phyloP scores from a whole-genome alignment of 352 stramenopile species.

The Thraustochytrium striatum region DNA sequence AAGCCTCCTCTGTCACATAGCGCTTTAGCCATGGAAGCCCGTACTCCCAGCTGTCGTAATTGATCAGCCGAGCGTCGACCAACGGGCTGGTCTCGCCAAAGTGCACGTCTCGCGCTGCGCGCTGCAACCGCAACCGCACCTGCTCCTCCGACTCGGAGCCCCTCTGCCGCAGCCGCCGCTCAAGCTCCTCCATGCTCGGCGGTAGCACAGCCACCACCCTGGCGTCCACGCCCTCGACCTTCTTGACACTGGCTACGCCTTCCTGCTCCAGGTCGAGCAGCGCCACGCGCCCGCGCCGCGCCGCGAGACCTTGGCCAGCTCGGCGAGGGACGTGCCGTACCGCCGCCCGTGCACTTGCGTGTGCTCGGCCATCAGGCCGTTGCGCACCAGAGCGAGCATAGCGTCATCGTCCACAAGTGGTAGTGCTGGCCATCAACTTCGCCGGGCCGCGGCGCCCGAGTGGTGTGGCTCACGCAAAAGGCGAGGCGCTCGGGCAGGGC shows the following conservation, averaged over 20 bases:
- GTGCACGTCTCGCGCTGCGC: slow-evolving; percentile 69
- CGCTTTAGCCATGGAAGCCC: no score
- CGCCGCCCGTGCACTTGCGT: slow-evolving; percentile 80
- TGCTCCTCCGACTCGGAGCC: slow-evolving; percentile 80
- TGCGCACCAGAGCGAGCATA: slow-evolving; percentile 69
- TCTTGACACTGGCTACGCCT: slow-evolving; percentile 64
- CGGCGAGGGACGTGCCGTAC: slow-evolving; percentile 73
- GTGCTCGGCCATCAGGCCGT: slow-evolving; percentile 75
- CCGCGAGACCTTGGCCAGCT: slow-evolving; percentile 67
- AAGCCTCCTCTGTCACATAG: no score
- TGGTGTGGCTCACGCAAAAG: slow-evolving; percentile 85
- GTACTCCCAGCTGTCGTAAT: slow-evolving; percentile 63
- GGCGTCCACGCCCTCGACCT: slow-evolving; percentile 68
- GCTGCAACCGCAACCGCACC: slow-evolving; percentile 72
- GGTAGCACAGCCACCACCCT: slow-evolving; percentile 77
- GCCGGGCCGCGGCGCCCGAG: slow-evolving; percentile 63
- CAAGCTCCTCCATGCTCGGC: slow-evolving; percentile 77
- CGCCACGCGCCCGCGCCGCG: slow-evolving; percentile 77
- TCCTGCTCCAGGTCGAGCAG: slow-evolving; percentile 86
- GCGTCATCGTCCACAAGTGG: slow-evolving; percentile 73
- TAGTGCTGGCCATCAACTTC: slow-evolving; percentile 61
- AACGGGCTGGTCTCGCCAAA: slow-evolving; percentile 59
- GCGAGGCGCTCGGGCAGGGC: slow-evolving; percentile 74
- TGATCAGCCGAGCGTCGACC: slow-evolving; percentile 72
- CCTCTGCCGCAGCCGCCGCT: slow-evolving; percentile 70